phyloP scores from a whole-genome alignment of 192 early-diverging fungal genomes.

The Ramicandelaber brevisporus region DNA sequence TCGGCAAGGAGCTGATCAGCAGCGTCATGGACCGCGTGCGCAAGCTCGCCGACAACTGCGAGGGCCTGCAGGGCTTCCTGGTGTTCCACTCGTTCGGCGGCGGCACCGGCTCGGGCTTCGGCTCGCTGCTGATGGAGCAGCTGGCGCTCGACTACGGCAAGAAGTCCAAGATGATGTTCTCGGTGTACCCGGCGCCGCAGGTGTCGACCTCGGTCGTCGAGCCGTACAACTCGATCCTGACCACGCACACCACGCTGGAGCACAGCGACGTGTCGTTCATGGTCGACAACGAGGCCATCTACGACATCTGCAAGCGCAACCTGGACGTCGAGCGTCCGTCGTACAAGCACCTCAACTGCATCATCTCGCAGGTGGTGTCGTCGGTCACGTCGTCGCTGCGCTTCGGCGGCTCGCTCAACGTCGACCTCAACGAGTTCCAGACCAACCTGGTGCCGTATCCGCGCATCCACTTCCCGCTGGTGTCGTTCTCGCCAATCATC shows the following conservation, averaged over 20 bases:
- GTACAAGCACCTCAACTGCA: slow-evolving; percentile 90
- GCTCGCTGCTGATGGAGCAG: slow-evolving; percentile 90
- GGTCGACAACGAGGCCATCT: slow-evolving; percentile 99
- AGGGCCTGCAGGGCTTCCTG: slow-evolving; percentile 94
- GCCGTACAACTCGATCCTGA: slow-evolving; percentile 98
- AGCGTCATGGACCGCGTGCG: slow-evolving; percentile 87
- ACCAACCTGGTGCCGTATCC: slow-evolving; percentile 99
- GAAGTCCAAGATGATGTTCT: slow-evolving; percentile 99
- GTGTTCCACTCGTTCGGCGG: slow-evolving; percentile 99
- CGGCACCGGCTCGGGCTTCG: slow-evolving; percentile 97
- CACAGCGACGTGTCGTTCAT: slow-evolving; percentile 99
- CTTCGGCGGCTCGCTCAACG: slow-evolving; percentile 96
- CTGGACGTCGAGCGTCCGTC: slow-evolving; percentile 91
- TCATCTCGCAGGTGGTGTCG: slow-evolving; percentile 97
- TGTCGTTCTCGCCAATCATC: slow-evolving; percentile 89
- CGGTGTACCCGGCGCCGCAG: slow-evolving; percentile 95
- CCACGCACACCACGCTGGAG: slow-evolving; percentile 96
- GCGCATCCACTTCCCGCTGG: slow-evolving; percentile 96
- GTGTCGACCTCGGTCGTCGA: slow-evolving; percentile 93
- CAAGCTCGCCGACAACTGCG: slow-evolving; percentile 94
- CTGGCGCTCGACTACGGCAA: slow-evolving; percentile 99
- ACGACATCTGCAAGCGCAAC: slow-evolving; percentile 97
- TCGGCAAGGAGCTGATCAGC: slow-evolving; percentile 98
- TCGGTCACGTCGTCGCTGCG: slow-evolving; percentile 98
- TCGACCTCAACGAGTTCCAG: slow-evolving; percentile 98